phyloP scores from a whole-genome alignment of 495 filamentous ascomycete genomes.

The Hypoxylon rickii region DNA sequence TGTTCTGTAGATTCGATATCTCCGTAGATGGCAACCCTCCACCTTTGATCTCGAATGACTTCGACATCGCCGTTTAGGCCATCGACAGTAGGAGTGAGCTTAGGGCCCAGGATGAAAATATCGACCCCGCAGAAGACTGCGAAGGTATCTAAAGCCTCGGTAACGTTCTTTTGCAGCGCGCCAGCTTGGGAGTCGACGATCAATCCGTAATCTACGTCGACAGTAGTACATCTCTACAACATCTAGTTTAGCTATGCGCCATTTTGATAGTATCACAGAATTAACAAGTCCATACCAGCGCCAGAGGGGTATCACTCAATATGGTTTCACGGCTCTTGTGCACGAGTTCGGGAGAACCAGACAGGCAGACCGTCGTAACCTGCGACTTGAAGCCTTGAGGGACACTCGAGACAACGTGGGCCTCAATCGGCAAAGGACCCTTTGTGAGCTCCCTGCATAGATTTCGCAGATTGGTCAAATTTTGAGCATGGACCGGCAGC shows the following conservation, averaged over 20 bases:
- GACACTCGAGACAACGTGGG: constrained; percentile 78
- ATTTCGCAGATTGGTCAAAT: constrained; percentile 74
- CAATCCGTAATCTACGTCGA: constrained; percentile 88
- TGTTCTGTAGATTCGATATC: constrained; percentile 95
- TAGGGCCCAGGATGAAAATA: constrained; percentile 90
- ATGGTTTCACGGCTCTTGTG: constrained; percentile 83
- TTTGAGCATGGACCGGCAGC: constrained; percentile 84
- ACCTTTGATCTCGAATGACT: constrained; percentile 68
- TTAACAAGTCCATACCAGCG: constrained; percentile 67
- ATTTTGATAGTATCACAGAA: constrained; percentile 10
- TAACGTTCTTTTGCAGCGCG: constrained; percentile 62
- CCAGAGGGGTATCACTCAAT: constrained; percentile 82
- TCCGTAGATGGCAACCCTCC: constrained; percentile 91
- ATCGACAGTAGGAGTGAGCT: constrained; percentile 69
- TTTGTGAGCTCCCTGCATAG: constrained; percentile 77
- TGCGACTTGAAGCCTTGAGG: constrained; percentile 75
- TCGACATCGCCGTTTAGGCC: constrained; percentile 59
- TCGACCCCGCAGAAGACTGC: constrained; percentile 89
- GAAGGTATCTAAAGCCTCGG: constrained; percentile 83
- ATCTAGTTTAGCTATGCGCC: constrained; percentile 33
- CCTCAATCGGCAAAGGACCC: constrained; percentile 72
- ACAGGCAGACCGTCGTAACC: constrained; percentile 88
- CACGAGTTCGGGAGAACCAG: constrained; percentile 79
- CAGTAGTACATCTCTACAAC: constrained; percentile 80
- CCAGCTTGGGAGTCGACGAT: constrained; percentile 79